phyloP scores from a whole-genome alignment of 768 basidiomycete species.

The Phanerochaete carnosa region DNA sequence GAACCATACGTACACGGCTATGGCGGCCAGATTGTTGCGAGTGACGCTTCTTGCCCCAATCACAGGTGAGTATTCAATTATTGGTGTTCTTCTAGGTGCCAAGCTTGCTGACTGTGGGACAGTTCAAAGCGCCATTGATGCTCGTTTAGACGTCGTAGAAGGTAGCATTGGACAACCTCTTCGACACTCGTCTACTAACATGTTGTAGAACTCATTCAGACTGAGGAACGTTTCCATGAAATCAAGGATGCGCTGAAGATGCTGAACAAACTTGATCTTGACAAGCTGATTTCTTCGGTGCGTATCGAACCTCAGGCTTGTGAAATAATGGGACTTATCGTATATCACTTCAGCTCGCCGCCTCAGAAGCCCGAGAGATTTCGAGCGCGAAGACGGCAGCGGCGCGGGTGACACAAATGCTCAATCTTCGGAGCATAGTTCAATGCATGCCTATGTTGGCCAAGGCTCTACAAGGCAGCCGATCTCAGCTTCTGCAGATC shows the following conservation, averaged over 20 bases:
- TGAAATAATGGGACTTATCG: neutral
- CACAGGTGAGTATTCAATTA: constrained; percentile 43
- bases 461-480: constrained; percentile 55
- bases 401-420: constrained; percentile 71
- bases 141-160: constrained; percentile 84
- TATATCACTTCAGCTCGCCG: constrained; percentile 49
- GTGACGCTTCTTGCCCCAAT: constrained; percentile 81
- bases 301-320: constrained; percentile 9
- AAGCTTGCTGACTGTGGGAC: neutral
- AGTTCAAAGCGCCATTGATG: constrained; percentile 68
- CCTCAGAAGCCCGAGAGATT: constrained; percentile 54
- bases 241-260: constrained; percentile 66
- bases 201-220: constrained; percentile 65
- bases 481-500: constrained; percentile 58
- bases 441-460: constrained; percentile 61
- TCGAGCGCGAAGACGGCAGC: constrained; percentile 62
- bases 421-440: constrained; percentile 73
- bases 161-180: constrained; percentile 39
- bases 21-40: constrained; percentile 80
- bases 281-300: constrained; percentile 78
- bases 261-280: constrained; percentile 81
- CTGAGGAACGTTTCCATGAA: constrained; percentile 69
- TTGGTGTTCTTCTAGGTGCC: neutral
- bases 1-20: constrained; percentile 85
- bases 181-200: constrained; percentile 10